Percentiles rank a stretch among this genome's conserved stretches.
Conservation (phyloP, 352 stramenopile genomes). For the Aphanomyces euteiches region DNA sequence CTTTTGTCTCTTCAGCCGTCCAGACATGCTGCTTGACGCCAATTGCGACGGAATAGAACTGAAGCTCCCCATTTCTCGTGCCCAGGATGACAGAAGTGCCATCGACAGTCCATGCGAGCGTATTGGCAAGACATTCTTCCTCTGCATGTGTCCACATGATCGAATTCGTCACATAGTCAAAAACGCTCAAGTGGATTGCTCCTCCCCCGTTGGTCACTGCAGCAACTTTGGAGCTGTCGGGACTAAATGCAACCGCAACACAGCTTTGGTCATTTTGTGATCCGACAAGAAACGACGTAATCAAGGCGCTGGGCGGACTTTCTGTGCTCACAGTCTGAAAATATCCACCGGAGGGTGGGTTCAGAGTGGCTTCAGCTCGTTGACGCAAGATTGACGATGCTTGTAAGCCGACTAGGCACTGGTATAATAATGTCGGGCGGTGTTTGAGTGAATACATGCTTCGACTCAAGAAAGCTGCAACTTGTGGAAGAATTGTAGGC, state of each 20-base stretch:
- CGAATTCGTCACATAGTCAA: constrained; percentile 1
- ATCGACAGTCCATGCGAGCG: background rate
- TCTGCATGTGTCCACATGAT: constrained; percentile 8
- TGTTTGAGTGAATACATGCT: constrained; percentile 6
- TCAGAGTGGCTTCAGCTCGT: background rate
- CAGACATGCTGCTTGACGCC: background rate
- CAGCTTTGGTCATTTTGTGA: background rate
- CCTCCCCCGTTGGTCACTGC: background rate
- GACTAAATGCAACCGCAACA: constrained; percentile 2
- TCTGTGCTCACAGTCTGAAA: constrained; percentile 12
- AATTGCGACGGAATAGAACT: background rate
- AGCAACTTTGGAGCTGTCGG: constrained; percentile 8
- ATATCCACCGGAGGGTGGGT: background rate
- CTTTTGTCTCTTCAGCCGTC: background rate
- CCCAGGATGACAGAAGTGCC: background rate
- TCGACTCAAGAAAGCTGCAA: constrained; percentile 4
- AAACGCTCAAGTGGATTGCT: background rate
- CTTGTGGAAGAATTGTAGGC: background rate
- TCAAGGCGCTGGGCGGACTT: background rate
- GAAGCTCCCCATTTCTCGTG: background rate
- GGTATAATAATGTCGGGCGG: background rate
- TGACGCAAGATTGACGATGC: background rate
- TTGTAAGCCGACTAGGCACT: background rate
- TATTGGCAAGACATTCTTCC: background rate
- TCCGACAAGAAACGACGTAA: background rate